Evolutionary conservation across 1,284 basidiomycete genomes (phyloP).

Genomic region (Marasmius oreades): DNA sequence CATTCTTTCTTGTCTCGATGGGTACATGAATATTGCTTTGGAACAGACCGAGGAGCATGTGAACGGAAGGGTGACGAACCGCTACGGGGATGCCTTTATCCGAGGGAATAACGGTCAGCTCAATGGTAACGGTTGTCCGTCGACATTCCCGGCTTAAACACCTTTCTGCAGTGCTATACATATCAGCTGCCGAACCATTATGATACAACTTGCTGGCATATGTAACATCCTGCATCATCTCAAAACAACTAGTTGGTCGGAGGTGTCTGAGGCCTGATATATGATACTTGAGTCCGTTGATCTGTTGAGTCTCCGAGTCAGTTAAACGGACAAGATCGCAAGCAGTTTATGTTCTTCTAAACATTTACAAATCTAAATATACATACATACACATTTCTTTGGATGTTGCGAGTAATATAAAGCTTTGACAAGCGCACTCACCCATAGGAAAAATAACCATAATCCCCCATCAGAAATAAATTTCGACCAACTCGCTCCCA

Average conservation of each 20-base stretch:
- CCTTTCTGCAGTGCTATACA: constrained; percentile 30
- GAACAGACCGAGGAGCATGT: constrained; percentile 97
- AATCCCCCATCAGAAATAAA: constrained; percentile 13
- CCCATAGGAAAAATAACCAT: not conserved
- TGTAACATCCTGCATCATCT: no score
- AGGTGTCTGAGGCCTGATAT: not conserved
- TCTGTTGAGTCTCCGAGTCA: no score
- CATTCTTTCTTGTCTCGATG: constrained; percentile 93
- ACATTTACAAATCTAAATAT: no score
- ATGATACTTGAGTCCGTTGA: not conserved
- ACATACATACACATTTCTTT: no score
- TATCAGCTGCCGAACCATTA: constrained; percentile 33
- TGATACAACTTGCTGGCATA: constrained; percentile 17
- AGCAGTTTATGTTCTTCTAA: no score
- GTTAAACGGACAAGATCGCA: no score
- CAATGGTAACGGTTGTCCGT: constrained; percentile 26
- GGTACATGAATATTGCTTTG: constrained; percentile 98
- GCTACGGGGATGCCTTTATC: constrained; percentile 93
- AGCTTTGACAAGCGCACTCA: no score
- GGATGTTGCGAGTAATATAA: no score
- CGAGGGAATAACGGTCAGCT: constrained; percentile 93
- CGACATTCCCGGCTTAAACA: not conserved
- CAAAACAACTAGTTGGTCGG: no score
- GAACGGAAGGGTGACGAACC: constrained; percentile 81
- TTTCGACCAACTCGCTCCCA: constrained; percentile 48